Evolutionary conservation across 2,329 filamentous ascomycete genomes (phyloP), one percentile per base, ranked within the genome.

Genomic region (Phialocephala sp.): DNA sequence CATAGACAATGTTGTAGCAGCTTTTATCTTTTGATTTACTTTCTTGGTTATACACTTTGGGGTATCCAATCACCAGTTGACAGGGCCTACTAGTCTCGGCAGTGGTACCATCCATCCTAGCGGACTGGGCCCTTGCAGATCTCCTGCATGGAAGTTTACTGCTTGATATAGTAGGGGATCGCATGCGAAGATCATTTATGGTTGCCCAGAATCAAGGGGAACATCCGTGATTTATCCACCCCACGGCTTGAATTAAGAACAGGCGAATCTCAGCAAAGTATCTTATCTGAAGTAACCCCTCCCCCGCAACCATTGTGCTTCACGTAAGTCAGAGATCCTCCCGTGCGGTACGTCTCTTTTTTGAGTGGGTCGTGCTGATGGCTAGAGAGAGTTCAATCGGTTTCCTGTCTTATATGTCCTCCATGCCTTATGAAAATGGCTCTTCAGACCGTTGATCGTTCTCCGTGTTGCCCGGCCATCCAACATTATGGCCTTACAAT

Each of bases 371-470:
- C 39, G 43, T 52, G 32, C 60, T 52, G 37, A 56, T 27, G 43
- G 41, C 45, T 41, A 63, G 45, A 54, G 43, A 54, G 9, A 24
- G 57, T 32, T 57, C 43, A 32, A 35, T 60, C 22, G 41, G 60
- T 60, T 60, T 39, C 47, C 60, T 64, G 54, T 64, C 60, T 60
- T 64, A 67, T 70, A 72, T 69, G 65, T 60, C 55, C 60, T 68
- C 63, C 43, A 65, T 66, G 87, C 87, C 43, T 66, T 66, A 59
- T 60, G 59, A 55, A 63, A 39, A 61, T 68, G 63, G 59, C 52
- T 70, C 68, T 63, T 66, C 66, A 71, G 69, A 68, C 68, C 70
- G 70, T 70, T 72, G 70, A 72, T 67, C 70, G 70, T 68, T 72
- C 66, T 72, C 70, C 68, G 70, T 69, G 66, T 68, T 64, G 56